Evolutionary conservation across 176 grass and related monocot species (phyloP), one percentile per base, ranked within the genome.

Genomic region (Ensete ventricosum): DNA sequence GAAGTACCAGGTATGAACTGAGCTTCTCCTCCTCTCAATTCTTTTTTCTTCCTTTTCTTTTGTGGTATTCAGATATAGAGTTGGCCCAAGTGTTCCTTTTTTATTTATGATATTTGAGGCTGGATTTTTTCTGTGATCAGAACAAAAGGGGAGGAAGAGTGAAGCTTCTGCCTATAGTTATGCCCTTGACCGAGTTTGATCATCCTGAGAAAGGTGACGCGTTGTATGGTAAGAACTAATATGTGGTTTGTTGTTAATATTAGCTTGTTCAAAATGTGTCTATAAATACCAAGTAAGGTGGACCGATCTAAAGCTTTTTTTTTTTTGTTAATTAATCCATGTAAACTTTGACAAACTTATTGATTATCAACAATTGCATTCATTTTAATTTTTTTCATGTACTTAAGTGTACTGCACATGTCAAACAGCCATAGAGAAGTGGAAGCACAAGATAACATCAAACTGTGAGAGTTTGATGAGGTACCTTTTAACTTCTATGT

Each of bases 201-300:
- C 88, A 98, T 80, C 76, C 83, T 10, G 88, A 93, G 78, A 98
- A 98, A 88, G 94, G 94, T 2, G 94, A 98, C 49, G 94, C 94
- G 20, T 57, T 93, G 77, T 86, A 98, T 9, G 90, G 94, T 98
- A 43, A 83, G 84, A 73, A 24, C n/a, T 72, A 49, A 10, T 23
- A 22, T 26, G 3, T 73, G 19, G 21, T 13, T 8, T 16, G 1
- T 17, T 14, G 11, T 26, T 55, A 14, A 26, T 55, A 9, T 73
- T 20, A 26, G 12, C 34, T 69, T 50, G 27, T 34, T 10, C 16
- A 34, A 8, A 5, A 8, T 24, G 7, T 22, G 21, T 24, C 24
- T 25, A 24, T 6, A 43, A 43, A 43, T 43, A 43, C 4, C 34
- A 43, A 43, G 34, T 43, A 43, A 6, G 0, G 34, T 43, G 3